Base-by-base conservation (phyloP, 2,329 filamentous ascomycete genomes). In the Elsinoe batatas region DNA sequence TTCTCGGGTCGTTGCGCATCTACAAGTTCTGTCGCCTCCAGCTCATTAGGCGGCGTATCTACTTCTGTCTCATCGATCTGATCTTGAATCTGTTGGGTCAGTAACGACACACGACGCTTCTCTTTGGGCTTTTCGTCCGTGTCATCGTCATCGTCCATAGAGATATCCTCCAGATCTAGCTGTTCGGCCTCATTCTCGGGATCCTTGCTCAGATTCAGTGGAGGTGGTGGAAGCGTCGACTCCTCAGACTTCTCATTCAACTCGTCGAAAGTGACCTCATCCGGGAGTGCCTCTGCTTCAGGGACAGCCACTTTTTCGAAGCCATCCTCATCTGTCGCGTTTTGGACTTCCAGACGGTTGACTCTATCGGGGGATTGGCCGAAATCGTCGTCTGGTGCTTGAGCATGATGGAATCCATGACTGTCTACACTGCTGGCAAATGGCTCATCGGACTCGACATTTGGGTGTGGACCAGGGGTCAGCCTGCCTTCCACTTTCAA, bases 261-360 rank as follows among this genome's bases (percentile, higher is more conserved):
- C 59, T 86, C 82, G 59, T 87, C 81, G 36, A 84, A 86, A 1
- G 79, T 81, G 51, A 88, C 84, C 59, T 91, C 87, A 30, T 69
- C 67, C 5, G 64, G 65, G 6, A 68, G 53, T 15, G 81, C 81
- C 63, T 89, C 79, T 58, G 89, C 85, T 30, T 83, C 84, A 44
- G 80, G 79, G 20, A 77, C 75, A 44, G 76, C 76, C 8, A 97
- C 91, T 69, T 95, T 90, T 68, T 98, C 93, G 65, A 96, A 97
- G 1, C 88, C 88, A 66, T 97, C 93, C 60, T 93, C 88, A 61
- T 95, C 89, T 11, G 86, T 85, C 13, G 81, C 83, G 64, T 93
- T 94, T 53, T 85, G 87, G 12, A 91, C 82, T 62, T 91, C 88
- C 1, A 91, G 75, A 46, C 77, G 79, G 54, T 87, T 86, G 51